Percentiles rank a stretch among this genome's conserved stretches.
These are phyloP conservation scores for Fusarium zealandicum DNA, from an alignment of 2,329 filamentous ascomycete species.

Conservation along the genomic window DNA sequence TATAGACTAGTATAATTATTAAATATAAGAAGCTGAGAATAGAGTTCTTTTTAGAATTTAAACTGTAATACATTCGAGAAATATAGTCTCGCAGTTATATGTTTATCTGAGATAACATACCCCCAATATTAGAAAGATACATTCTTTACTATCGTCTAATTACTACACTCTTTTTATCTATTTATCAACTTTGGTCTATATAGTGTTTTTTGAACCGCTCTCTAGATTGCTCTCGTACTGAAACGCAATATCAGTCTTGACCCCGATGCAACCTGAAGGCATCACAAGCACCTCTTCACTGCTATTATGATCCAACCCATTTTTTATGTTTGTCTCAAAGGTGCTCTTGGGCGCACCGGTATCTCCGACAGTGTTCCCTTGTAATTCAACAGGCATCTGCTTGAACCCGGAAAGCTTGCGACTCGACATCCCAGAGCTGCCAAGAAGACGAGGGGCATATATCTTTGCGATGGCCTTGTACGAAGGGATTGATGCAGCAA, in stretches of 20 bases:
- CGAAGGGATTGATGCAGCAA: constrained; percentile 25
- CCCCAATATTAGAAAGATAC: too few relatives aligned
- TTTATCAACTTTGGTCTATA: neutral
- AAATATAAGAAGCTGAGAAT: too few relatives aligned
- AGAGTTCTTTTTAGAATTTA: too few relatives aligned
- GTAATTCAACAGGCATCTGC: constrained; percentile 27
- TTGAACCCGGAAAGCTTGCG: constrained; percentile 27
- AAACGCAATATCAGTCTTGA: constrained; percentile 22
- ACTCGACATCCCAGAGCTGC: constrained; percentile 22
- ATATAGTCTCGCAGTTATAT: too few relatives aligned
- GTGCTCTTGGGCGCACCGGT: neutral
- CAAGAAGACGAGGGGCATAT: constrained; percentile 25
- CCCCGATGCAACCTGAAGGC: constrained; percentile 15
- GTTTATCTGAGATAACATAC: too few relatives aligned
- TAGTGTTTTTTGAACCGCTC: neutral
- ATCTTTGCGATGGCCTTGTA: constrained; percentile 29
- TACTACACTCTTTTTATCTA: too few relatives aligned
- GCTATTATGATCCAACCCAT: constrained; percentile 10
- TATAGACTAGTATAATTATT: too few relatives aligned
- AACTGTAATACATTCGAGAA: too few relatives aligned
- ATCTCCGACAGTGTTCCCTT: neutral
- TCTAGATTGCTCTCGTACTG: constrained; percentile 10
- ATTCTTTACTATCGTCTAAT: too few relatives aligned
- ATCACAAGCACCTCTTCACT: constrained; percentile 24
- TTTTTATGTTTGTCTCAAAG: constrained; percentile 21